Conservation (phyloP, 371 early-diverging fungal genomes). For the Mucor plumbeus region DNA sequence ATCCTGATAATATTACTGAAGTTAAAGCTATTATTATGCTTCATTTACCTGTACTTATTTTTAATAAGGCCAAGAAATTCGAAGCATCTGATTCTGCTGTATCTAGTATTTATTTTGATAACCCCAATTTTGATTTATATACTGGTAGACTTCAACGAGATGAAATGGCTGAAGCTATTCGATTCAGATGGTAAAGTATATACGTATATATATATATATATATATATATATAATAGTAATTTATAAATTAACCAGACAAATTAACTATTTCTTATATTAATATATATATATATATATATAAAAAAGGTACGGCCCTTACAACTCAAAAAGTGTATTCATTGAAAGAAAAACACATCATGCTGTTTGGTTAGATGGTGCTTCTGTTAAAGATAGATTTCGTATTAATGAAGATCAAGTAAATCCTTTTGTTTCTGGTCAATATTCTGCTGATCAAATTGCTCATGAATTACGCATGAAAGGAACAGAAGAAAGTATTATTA, state of each 20-base stretch:
- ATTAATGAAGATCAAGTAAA: constrained; percentile 48
- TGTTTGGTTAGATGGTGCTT: constrained; percentile 93
- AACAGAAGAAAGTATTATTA: constrained; percentile 55
- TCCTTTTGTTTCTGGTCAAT: constrained; percentile 68
- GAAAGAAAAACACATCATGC: constrained; percentile 97
- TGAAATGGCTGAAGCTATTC: constrained; percentile 88
- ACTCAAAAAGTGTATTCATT: constrained; percentile 74
- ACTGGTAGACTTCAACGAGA: constrained; percentile 83
- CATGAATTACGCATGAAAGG: constrained; percentile 75
- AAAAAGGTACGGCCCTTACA: constrained; percentile 70
- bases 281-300: too few species aligned
- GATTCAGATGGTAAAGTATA: constrained; percentile 81
- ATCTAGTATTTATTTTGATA: constrained; percentile 36
- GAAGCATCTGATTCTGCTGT: constrained; percentile 35
- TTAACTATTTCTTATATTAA: neutral
- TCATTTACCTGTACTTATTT: constrained; percentile 94
- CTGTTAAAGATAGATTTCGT: constrained; percentile 61
- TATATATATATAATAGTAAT: neutral
- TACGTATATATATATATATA: too few species aligned
- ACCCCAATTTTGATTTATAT: constrained; percentile 30
- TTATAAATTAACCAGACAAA: constrained; percentile 40
- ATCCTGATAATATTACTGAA: constrained; percentile 95
- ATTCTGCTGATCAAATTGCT: constrained; percentile 85
- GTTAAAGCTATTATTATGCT: constrained; percentile 89
- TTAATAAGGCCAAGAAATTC: constrained; percentile 40